phyloP scores from a whole-genome alignment of 108 stramenopile genomes.

The Cyclotella sp. region DNA sequence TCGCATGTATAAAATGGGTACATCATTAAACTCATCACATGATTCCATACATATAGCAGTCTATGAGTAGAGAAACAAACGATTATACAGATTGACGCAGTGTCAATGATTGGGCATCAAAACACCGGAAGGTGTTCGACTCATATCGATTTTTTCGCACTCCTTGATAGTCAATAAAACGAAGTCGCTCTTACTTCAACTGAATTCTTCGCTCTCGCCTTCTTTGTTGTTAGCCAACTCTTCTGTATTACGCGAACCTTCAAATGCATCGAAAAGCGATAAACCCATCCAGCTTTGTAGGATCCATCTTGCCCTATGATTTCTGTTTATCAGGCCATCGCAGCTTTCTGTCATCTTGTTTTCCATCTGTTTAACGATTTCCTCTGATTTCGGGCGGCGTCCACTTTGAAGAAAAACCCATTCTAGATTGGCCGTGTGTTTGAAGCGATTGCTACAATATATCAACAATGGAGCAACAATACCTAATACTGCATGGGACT shows the following conservation, averaged over 20 bases:
- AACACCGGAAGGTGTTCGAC: background rate
- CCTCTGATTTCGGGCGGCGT: constrained; percentile 3
- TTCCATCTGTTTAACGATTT: constrained; percentile 30
- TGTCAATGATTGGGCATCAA: background rate
- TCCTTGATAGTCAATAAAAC: constrained; percentile 39
- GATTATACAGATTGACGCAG: background rate
- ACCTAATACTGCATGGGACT: background rate
- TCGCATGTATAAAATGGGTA: constrained; percentile 43
- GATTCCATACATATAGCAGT: constrained; percentile 28
- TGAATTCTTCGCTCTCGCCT: constrained; percentile 15
- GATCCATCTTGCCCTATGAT: constrained; percentile 28
- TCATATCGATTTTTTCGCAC: constrained; percentile 31
- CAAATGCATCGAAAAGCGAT: constrained; percentile 34
- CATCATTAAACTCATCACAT: constrained; percentile 57
- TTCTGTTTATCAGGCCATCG: constrained; percentile 23
- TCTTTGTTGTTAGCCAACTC: constrained; percentile 16
- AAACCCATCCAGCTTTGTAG: constrained; percentile 49
- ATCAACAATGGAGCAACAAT: background rate
- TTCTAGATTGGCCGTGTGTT: background rate
- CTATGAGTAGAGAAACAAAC: constrained; percentile 5
- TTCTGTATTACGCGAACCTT: constrained; percentile 33
- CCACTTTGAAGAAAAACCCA: background rate
- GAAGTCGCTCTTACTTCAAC: constrained; percentile 31
- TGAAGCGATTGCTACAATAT: background rate
- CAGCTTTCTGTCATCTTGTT: constrained; percentile 29